phyloP scores from a whole-genome alignment of 768 basidiomycete species.

The Macrolepiota dolichaula region DNA sequence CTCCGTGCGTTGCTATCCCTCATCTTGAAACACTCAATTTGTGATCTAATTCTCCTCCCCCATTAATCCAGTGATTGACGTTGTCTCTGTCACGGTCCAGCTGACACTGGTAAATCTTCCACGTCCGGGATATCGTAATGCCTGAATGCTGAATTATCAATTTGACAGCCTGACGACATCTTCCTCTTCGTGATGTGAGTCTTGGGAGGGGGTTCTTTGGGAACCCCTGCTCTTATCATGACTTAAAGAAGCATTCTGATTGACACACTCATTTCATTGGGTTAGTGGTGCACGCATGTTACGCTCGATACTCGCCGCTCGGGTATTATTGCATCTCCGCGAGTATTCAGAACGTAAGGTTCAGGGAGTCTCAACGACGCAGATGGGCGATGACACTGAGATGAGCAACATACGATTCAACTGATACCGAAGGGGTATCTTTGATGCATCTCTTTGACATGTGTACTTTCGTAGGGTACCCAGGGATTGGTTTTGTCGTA shows the following conservation, averaged over 20 bases:
- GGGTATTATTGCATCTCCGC: neutral
- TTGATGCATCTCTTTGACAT: neutral
- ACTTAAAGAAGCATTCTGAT: neutral
- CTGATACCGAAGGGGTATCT: neutral
- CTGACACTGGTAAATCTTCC: neutral
- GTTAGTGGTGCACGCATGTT: neutral
- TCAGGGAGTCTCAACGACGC: neutral
- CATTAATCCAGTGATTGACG: neutral
- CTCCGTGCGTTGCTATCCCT: neutral
- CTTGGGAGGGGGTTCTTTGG: neutral
- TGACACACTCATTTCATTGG: neutral
- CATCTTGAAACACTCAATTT: neutral
- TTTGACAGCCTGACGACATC: neutral
- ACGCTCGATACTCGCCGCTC: neutral
- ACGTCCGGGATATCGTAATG: neutral
- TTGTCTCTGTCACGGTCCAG: neutral
- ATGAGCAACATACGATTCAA: neutral
- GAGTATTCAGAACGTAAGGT: neutral
- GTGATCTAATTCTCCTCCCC: neutral
- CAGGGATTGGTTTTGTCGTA: neutral
- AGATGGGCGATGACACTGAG: neutral
- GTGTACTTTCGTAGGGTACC: neutral
- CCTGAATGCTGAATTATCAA: neutral
- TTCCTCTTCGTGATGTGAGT: neutral
- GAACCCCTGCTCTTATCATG: neutral